Percentiles rank a stretch among this genome's conserved stretches.
Conservation (phyloP, 306 rosid genomes). For the Boehmeria nivea region DNA sequence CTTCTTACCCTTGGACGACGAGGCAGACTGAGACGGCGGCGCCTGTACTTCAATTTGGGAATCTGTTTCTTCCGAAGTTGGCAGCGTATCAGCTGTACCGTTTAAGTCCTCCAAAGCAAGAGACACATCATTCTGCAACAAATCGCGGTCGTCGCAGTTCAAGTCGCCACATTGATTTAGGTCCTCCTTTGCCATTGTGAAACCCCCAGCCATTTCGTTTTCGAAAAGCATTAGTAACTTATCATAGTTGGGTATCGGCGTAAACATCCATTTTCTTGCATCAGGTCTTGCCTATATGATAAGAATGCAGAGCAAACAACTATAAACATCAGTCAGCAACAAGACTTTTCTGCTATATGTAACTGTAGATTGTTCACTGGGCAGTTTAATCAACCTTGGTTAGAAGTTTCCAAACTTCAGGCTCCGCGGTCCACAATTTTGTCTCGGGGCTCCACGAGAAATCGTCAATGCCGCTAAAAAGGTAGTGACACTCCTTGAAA, state of each 20-base stretch:
- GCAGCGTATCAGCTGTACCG: conserved; percentile 7
- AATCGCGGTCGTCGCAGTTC: conserved; percentile 7
- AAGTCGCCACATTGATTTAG: neutral
- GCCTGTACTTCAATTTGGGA: conserved; percentile 19
- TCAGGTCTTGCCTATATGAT: conserved; percentile 18
- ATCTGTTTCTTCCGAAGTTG: conserved; percentile 12
- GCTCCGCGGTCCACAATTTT: no score
- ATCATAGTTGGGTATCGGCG: conserved; percentile 24
- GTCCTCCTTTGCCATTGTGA: neutral
- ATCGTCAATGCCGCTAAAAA: conserved; percentile 19
- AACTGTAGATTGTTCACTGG: no score
- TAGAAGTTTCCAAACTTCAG: no score
- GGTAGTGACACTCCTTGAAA: conserved; percentile 19
- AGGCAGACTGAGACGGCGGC: conserved; percentile 15
- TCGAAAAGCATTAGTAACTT: conserved; percentile 20
- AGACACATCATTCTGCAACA: conserved; percentile 11
- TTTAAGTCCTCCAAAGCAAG: conserved; percentile 21
- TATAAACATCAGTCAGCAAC: no score
- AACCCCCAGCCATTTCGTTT: conserved; percentile 8
- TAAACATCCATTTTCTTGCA: conserved; percentile 28
- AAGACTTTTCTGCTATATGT: no score
- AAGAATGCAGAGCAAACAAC: neutral
- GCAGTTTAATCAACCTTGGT: no score
- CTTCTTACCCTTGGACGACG: conserved; percentile 18
- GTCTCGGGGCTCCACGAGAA: conserved; percentile 12